phyloP scores from a whole-genome alignment of 352 stramenopile species.

The Phytophthora rubi region DNA sequence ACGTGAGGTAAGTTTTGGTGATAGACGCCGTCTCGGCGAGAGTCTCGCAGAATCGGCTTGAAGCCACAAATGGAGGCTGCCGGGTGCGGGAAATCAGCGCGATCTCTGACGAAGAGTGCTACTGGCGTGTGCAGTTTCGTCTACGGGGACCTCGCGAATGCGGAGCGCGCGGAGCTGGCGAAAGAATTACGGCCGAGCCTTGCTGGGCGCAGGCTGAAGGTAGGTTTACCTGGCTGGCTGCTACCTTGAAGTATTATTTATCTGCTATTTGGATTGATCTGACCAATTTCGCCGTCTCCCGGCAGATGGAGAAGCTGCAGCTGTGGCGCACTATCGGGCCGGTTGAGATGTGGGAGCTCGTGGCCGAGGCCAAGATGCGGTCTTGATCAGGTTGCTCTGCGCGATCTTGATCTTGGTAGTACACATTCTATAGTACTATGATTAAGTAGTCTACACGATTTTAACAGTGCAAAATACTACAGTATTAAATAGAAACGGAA shows the following conservation, averaged over 20 bases:
- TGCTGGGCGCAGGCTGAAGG: slow-evolving; percentile 40
- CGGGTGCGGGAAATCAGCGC: neutral
- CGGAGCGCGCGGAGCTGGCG: slow-evolving; percentile 38
- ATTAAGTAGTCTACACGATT: too few relatives aligned
- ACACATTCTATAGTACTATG: too few relatives aligned
- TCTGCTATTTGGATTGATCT: too few relatives aligned
- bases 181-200: slow-evolving; percentile 49
- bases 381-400: neutral
- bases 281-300: neutral
- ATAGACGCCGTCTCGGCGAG: too few relatives aligned
- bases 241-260: neutral
- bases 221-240: slow-evolving; percentile 18
- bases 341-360: slow-evolving; percentile 50
- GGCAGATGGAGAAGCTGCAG: slow-evolving; percentile 52
- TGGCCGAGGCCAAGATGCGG: slow-evolving; percentile 36
- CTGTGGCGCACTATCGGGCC: slow-evolving; percentile 57
- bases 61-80: neutral
- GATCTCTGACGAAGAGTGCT: slow-evolving; percentile 5
- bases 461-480: too few relatives aligned
- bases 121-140: slow-evolving; percentile 48
- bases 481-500: too few relatives aligned
- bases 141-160: slow-evolving; percentile 54
- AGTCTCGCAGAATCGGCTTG: neutral
- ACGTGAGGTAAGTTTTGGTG: slow-evolving; percentile 51
- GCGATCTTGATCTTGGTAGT: too few relatives aligned